Percentiles rank a stretch among this genome's conserved stretches.
Evolutionary conservation across 257 asterid genomes (phyloP).

Genomic region (Marsdenia floribunda): DNA sequence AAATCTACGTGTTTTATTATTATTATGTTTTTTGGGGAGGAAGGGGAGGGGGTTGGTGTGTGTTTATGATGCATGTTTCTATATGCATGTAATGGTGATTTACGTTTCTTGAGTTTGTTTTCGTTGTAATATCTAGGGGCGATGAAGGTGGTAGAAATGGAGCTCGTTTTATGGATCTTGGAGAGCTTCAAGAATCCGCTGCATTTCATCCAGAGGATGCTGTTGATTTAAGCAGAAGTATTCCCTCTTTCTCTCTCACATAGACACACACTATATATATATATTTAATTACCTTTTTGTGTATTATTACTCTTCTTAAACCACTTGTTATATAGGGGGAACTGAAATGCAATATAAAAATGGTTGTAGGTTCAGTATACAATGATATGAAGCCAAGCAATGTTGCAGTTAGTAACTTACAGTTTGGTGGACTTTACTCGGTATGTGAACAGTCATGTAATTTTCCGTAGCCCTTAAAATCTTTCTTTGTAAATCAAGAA

Average conservation of each 20-base stretch:
- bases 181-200: constrained; percentile 58
- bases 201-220: constrained; percentile 50
- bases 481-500: neutral
- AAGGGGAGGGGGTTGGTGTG: neutral
- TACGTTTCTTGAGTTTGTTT: neutral
- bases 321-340: neutral
- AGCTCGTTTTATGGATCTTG: constrained; percentile 43
- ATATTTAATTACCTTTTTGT: neutral
- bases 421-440: constrained; percentile 47
- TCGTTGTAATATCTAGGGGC: constrained; percentile 28
- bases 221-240: constrained; percentile 56
- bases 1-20: neutral
- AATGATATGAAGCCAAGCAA: constrained; percentile 45
- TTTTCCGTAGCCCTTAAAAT: neutral
- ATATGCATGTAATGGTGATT: neutral
- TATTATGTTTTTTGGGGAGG: no score
- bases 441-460: constrained; percentile 22
- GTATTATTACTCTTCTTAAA: neutral
- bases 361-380: constrained; percentile 37
- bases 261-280: neutral
- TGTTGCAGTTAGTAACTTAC: constrained; percentile 38
- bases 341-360: neutral
- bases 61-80: neutral
- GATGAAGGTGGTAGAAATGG: constrained; percentile 42
- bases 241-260: neutral